A percentile compares a stretch with the other conserved stretches of the same genome.
Conservation (phyloP, 1,284 basidiomycete genomes). For the Naganishia cerealis region DNA sequence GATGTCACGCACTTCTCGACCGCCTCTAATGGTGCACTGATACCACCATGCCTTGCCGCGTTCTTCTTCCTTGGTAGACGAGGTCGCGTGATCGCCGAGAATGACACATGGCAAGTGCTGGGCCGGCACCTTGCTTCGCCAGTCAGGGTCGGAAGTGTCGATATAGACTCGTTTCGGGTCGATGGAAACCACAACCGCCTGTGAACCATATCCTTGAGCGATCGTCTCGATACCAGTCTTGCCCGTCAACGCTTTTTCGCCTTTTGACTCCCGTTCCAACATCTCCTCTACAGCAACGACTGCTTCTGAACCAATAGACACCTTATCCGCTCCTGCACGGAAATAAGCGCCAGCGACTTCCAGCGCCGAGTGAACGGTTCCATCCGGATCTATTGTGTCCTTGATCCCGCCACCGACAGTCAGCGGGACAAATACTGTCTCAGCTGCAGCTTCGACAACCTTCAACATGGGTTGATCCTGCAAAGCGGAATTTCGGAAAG, state of each 20-base stretch:
- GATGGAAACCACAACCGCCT: constrained; percentile 96
- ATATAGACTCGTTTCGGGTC: constrained; percentile 91
- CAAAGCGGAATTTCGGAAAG: constrained; percentile 93
- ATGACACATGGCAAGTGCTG: constrained; percentile 47
- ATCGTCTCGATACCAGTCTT: constrained; percentile 89
- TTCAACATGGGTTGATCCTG: constrained; percentile 97
- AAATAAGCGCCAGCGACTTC: constrained; percentile 97
- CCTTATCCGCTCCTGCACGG: constrained; percentile 93
- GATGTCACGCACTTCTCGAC: constrained; percentile 80
- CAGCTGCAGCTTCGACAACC: constrained; percentile 84
- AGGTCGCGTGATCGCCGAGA: constrained; percentile 56
- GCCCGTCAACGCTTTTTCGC: constrained; percentile 56
- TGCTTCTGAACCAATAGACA: constrained; percentile 89
- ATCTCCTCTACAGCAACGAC: constrained; percentile 89
- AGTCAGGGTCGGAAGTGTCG: constrained; percentile 62
- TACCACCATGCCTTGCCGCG: constrained; percentile 93
- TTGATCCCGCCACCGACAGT: constrained; percentile 99
- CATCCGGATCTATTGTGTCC: constrained; percentile 92
- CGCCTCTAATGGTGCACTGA: constrained; percentile 93
- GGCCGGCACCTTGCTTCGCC: constrained; percentile 65
- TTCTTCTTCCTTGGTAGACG: constrained; percentile 59
- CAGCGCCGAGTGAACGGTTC: constrained; percentile 77
- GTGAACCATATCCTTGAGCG: constrained; percentile 83
- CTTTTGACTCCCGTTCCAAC: constrained; percentile 58
- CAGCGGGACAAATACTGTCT: constrained; percentile 92